These are phyloP conservation scores for Acorus calamus DNA, from an alignment of 106 monocot species.

Conservation along the genomic window DNA sequence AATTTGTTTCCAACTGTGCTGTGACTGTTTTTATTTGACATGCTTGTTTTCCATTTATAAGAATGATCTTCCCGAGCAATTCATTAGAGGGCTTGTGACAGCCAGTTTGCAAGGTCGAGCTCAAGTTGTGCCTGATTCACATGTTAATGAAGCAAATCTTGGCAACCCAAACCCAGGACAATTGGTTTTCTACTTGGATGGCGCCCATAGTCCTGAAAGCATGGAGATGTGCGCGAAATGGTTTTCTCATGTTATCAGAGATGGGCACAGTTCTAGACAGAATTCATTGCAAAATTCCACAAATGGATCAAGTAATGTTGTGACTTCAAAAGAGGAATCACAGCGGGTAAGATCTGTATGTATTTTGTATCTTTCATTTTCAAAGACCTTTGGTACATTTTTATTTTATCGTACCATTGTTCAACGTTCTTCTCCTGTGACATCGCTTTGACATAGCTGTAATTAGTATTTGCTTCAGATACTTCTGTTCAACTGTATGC, in stretches of 20 bases:
- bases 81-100: constrained; percentile 48
- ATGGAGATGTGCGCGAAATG: constrained; percentile 83
- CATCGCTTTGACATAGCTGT: no score
- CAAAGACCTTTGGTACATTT: background rate
- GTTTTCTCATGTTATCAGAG: constrained; percentile 60
- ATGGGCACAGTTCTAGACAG: constrained; percentile 1
- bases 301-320: no score
- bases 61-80: constrained; percentile 56
- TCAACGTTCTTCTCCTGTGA: no score
- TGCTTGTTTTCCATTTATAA: constrained; percentile 14
- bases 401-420: background rate
- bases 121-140: constrained; percentile 57
- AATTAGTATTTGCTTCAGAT: constrained; percentile 26
- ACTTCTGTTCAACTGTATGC: constrained; percentile 95
- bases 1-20: background rate
- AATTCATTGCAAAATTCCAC: no score
- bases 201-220: constrained; percentile 97
- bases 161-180: constrained; percentile 8
- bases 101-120: constrained; percentile 72
- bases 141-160: constrained; percentile 3
- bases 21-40: background rate
- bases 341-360: constrained; percentile 16
- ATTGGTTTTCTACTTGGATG: constrained; percentile 83
- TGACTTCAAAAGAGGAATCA: no score
- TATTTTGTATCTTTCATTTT: background rate